Evolutionary conservation across 2,329 filamentous ascomycete genomes (phyloP).

Genomic region (Aspergillus pseudonomiae): DNA sequence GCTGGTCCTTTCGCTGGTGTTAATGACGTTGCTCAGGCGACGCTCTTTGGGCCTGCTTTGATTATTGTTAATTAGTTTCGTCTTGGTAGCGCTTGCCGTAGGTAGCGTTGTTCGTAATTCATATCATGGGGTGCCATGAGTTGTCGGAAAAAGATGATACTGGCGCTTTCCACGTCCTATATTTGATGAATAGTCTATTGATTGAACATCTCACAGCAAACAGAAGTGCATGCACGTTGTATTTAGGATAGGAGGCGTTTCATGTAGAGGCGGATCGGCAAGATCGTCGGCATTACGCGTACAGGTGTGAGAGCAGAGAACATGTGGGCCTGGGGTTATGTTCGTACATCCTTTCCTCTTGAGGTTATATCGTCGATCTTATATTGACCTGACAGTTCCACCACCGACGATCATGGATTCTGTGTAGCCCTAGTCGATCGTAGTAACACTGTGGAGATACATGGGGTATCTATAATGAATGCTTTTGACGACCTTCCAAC

Average conservation of each 20-base stretch:
- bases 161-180: not conserved
- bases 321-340: not conserved
- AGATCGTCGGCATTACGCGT: not conserved
- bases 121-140: not conserved
- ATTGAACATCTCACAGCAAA: not conserved
- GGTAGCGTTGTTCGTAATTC: not conserved
- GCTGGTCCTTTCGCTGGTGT: not conserved
- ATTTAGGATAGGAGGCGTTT: not conserved
- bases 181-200: no score
- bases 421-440: not conserved
- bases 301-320: slow-evolving; percentile 24
- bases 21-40: not conserved
- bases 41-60: not conserved
- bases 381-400: not conserved
- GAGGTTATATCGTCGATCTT: not conserved
- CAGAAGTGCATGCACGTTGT: not conserved
- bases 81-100: not conserved
- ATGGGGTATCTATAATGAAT: not conserved
- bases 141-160: not conserved
- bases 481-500: not conserved
- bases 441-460: not conserved
- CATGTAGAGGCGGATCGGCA: not conserved
- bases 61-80: not conserved
- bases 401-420: slow-evolving; percentile 2
- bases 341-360: slow-evolving; percentile 4